A percentile compares a stretch with the other conserved stretches of the same genome.
phyloP scores from a whole-genome alignment of 129 eudicot species.

The Solidago caesia region DNA sequence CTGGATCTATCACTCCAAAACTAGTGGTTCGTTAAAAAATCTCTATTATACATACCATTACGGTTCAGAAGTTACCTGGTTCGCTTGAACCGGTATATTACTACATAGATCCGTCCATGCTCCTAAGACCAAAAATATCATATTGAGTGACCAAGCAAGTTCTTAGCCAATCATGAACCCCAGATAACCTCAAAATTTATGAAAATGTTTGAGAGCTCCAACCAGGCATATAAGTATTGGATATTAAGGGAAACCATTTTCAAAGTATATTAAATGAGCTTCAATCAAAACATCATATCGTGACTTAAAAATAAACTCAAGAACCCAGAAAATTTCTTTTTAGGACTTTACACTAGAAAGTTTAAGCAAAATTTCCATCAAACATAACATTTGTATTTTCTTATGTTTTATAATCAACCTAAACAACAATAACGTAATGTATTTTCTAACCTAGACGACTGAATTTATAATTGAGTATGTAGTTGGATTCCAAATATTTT shows the following conservation, averaged over 20 bases:
- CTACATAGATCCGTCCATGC: no score
- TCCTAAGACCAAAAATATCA: neutral
- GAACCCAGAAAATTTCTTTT: neutral
- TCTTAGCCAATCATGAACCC: neutral
- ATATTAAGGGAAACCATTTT: neutral
- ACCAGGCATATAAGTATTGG: neutral
- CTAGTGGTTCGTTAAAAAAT: no score
- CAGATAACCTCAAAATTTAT: neutral
- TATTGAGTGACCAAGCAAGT: neutral
- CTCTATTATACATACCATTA: no score
- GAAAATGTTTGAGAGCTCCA: neutral
- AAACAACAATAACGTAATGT: no score
- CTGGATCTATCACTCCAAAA: no score
- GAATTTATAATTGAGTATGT: no score
- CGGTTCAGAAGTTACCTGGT: no score
- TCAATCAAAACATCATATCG: neutral
- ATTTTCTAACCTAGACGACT: no score
- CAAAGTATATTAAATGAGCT: neutral
- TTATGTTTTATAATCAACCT: no score
- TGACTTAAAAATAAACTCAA: neutral
- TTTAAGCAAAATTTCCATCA: neutral
- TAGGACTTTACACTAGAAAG: neutral
- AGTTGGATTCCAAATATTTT: no score
- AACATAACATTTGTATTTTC: no score
- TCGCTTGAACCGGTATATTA: no score